Evolutionary conservation across 1,284 basidiomycete species (phyloP), one percentile per base, ranked within the genome.

Genomic region (Papiliotrema fonsecae): DNA sequence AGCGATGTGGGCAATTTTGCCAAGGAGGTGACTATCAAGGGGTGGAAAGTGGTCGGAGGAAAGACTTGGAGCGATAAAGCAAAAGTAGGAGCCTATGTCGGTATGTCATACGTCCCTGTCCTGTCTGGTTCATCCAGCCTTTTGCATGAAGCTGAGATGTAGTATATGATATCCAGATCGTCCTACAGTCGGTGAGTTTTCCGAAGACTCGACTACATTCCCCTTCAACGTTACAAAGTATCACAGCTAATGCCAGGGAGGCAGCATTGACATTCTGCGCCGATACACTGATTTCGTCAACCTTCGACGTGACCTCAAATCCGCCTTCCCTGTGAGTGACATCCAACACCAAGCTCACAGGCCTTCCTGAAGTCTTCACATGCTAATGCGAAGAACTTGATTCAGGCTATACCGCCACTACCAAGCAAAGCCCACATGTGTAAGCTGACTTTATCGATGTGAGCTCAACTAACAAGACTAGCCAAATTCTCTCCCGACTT

Each of bases 151-250:
- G 14, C 6, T 40, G 18, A 19, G 21, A 18, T 41, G 42, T 47
- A 70, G 69, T 71, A 4, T 71, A 69, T 46, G 66, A 71, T n/a
- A 67, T 71, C n/a, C 59, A 62, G 25, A 66, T 71, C 22, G 24
- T 46, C 2, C 42, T 66, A 14, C 55, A 57, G 7, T 42, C 53
- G 35, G 62, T 67, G 27, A 43, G 55, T 50, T 16, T 13, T 4
- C 21, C 7, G n/a, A 25, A 14, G 18, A 25, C 18, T 19, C 4
- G n/a, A 13, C 16, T 28, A 11, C 19, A 19, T 31, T 6, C 24
- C 21, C 38, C 14, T 25, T 38, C 34, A 39, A 44, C 24, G 14
- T 27, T 4, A 38, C 9, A 38, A 6, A 19, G 6, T 4, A 31
- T 47, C 19, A 42, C n/a, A n/a, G n/a, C n/a, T n/a, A n/a, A n/a